These are phyloP conservation scores for Podospora pseudocomata DNA, from an alignment of 495 filamentous ascomycete genomes.

Conservation along the genomic window DNA sequence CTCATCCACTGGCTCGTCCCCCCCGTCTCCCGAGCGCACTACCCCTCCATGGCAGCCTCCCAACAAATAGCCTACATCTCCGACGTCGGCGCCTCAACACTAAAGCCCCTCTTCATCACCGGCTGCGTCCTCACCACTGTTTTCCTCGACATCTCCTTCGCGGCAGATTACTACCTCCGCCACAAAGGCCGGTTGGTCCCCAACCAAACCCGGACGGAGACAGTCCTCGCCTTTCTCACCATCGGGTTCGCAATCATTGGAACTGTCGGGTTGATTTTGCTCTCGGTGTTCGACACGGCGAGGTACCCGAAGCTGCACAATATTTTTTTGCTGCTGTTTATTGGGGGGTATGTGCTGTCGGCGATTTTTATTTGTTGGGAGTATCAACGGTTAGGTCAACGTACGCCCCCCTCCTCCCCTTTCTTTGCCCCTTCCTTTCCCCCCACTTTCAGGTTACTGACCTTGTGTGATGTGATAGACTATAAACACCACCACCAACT, in stretches of 20 bases:
- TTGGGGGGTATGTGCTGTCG: conserved; percentile 75
- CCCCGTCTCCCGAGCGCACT: conserved; percentile 53
- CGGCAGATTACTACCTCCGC: conserved; percentile 76
- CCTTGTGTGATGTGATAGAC: conserved; percentile 32
- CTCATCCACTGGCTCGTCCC: conserved; percentile 61
- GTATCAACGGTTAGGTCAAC: conserved; percentile 76
- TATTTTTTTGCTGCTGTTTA: conserved; percentile 77
- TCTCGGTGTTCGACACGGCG: conserved; percentile 80
- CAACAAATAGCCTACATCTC: conserved; percentile 81
- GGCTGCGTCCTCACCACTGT: conserved; percentile 76
- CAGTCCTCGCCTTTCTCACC: conserved; percentile 60
- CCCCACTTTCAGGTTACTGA: background rate
- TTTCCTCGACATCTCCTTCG: conserved; percentile 77
- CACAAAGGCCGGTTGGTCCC: conserved; percentile 67
- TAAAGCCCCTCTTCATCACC: conserved; percentile 86
- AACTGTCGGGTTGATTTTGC: conserved; percentile 71
- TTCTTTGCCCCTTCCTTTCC: background rate
- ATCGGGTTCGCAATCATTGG: conserved; percentile 75
- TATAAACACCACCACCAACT: conserved; percentile 72
- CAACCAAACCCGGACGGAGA: conserved; percentile 66
- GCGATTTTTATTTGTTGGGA: conserved; percentile 85
- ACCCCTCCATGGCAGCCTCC: conserved; percentile 58
- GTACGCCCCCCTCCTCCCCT: conserved; percentile 28
- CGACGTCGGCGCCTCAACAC: conserved; percentile 64
- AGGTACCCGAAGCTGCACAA: conserved; percentile 64